phyloP scores from a whole-genome alignment of 2,329 filamentous ascomycete species.

The Trichoderma gracile region DNA sequence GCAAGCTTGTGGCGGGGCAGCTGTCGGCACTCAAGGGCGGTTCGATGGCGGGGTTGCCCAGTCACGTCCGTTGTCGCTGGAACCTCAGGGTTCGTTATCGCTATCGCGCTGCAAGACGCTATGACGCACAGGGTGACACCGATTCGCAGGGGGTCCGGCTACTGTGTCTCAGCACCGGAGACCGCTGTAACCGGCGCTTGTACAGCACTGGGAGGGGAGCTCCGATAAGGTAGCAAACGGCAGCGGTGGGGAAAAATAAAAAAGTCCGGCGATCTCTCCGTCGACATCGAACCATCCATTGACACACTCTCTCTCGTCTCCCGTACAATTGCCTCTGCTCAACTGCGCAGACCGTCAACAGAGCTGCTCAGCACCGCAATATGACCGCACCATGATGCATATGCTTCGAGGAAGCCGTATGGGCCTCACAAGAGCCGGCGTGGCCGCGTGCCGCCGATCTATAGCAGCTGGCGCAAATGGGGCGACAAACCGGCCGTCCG shows the following conservation, averaged over 20 bases:
- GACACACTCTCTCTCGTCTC: not conserved
- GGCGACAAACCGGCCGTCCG: conserved; percentile 12
- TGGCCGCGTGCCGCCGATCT: conserved; percentile 20
- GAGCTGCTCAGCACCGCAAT: conserved; percentile 8
- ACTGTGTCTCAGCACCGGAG: not conserved
- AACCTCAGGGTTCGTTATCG: conserved; percentile 11
- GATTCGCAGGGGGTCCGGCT: conserved; percentile 1
- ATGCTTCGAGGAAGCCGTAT: conserved; percentile 34
- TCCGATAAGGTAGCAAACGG: conserved; percentile 2
- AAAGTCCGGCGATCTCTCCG: conserved; percentile 6
- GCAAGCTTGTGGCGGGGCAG: conserved; percentile 22
- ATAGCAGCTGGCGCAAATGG: conserved; percentile 4
- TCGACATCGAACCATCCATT: conserved; percentile 15
- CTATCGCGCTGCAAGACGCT: conserved; percentile 1
- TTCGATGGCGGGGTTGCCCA: conserved; percentile 21
- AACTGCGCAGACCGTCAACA: not conserved
- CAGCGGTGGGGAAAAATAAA: conserved; percentile 3
- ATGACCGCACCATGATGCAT: conserved; percentile 36
- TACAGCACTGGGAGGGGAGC: not conserved
- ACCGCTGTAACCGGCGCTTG: not conserved
- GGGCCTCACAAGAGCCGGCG: conserved; percentile 29
- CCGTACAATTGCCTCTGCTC: not conserved
- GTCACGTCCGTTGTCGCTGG: conserved; percentile 24
- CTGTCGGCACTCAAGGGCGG: not conserved
- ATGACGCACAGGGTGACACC: conserved; percentile 20